Conservation (phyloP, 805 yeast species). For the Lachancea lanzarotensis region DNA sequence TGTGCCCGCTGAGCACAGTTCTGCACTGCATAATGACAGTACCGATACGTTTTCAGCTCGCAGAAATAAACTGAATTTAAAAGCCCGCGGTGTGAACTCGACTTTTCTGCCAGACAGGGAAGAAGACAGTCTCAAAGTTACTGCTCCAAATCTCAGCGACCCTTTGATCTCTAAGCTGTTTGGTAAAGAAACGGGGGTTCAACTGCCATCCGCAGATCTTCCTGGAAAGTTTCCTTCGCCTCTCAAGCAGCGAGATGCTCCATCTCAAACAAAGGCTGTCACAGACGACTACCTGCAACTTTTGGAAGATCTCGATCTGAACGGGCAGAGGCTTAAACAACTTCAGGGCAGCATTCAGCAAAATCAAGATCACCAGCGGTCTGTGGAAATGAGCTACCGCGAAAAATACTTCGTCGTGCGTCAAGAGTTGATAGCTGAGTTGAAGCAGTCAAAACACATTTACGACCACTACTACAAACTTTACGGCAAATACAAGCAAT, state of each 20-base stretch:
- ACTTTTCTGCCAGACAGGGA: neutral
- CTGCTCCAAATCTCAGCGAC: slow-evolving; percentile 18
- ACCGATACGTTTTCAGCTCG: slow-evolving; percentile 25
- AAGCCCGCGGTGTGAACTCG: neutral
- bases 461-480: slow-evolving; percentile 33
- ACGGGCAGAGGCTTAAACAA: slow-evolving; percentile 22
- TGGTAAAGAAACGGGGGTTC: slow-evolving; percentile 6
- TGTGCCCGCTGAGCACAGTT: too few relatives aligned
- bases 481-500: slow-evolving; percentile 28
- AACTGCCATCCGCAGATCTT: neutral
- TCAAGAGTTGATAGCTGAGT: slow-evolving; percentile 30
- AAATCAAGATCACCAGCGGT: slow-evolving; percentile 7
- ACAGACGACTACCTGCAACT: slow-evolving; percentile 19
- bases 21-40: too few relatives aligned
- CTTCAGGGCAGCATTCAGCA: slow-evolving; percentile 13
- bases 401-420: slow-evolving; percentile 24
- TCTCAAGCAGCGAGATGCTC: slow-evolving; percentile 1
- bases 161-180: slow-evolving; percentile 23
- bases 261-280: slow-evolving; percentile 9
- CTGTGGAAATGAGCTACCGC: slow-evolving; percentile 13
- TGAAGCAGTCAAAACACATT: slow-evolving; percentile 30
- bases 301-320: slow-evolving; percentile 21
- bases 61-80: slow-evolving; percentile 6
- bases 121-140: slow-evolving; percentile 12
- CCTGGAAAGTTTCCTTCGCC: slow-evolving; percentile 33